Percentiles rank a stretch among this genome's conserved stretches.
These are phyloP conservation scores for Diaporthe ilicicola DNA, from an alignment of 2,329 filamentous ascomycete genomes.

Conservation along the genomic window DNA sequence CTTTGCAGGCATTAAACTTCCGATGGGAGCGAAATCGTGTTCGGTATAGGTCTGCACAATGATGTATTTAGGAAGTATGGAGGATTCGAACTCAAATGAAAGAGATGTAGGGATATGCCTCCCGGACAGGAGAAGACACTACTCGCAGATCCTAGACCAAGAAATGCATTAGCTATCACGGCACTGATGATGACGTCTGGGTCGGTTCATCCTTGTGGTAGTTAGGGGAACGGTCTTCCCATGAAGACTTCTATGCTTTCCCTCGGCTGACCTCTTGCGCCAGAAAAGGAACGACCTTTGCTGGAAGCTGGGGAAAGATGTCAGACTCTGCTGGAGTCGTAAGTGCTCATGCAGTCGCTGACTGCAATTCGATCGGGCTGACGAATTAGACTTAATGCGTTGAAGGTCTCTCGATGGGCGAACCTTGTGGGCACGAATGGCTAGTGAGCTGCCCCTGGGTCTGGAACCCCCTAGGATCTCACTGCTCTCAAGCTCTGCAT, in stretches of 20 bases:
- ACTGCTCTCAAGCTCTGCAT: not conserved
- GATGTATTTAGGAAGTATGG: not conserved
- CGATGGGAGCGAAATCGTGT: constrained; percentile 1
- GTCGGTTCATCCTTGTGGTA: not conserved
- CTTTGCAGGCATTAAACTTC: not conserved
- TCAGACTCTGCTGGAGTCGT: not conserved
- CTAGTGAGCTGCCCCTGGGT: not conserved
- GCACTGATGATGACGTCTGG: not conserved
- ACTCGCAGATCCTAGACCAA: too few relatives aligned
- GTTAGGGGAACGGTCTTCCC: not conserved
- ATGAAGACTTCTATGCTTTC: constrained; percentile 1
- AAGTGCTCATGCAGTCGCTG: not conserved
- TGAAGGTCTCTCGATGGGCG: not conserved
- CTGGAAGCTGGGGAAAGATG: not conserved
- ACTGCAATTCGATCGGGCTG: not conserved
- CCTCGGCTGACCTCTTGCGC: not conserved
- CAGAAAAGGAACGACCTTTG: not conserved
- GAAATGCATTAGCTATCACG: not conserved
- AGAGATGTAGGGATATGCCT: too few relatives aligned
- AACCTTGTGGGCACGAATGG: not conserved
- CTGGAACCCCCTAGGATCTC: not conserved
- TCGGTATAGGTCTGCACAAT: not conserved
- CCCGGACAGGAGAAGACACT: too few relatives aligned
- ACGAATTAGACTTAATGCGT: not conserved
- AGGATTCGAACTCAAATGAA: not conserved